Base-by-base conservation (phyloP, 2,329 filamentous ascomycete species). In the Phoma sp. region DNA sequence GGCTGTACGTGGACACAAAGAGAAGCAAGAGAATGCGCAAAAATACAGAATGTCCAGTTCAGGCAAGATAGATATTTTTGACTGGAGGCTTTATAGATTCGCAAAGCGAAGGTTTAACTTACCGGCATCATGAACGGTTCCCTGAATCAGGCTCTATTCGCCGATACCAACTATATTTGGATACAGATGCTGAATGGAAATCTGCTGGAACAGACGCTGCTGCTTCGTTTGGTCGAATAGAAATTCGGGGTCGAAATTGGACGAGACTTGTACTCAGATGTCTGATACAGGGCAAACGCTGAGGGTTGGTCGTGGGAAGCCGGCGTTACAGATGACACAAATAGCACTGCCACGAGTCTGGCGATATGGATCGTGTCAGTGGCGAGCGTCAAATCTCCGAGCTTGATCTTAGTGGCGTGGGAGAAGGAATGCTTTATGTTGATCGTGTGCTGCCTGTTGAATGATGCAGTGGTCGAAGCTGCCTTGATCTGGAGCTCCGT, bases 71-170 rank as follows among this genome's bases (percentile, higher is more conserved):
- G 18, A 18, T 18, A 18, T 1, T 18, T 18, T 18, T 18, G 18
- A 18, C 18, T 2, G 18, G 18, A 18, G 18, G 18, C 18, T 18
- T 18, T 18, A 18, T 18, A 18, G 18, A 18, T 18, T 18, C 24
- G 10, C 3, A 10, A 30, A 29, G 41, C 23, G 38, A 46, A 49
- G 13, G 18, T 13, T 22, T 44, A 27, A 51, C 69, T 68, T 70
- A 72, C 69, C 58, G 69, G 68, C 69, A 72, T 72, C 14, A 56
- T 57, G 57, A 55, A 24, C 48, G 35, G 35, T 38, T 49, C 24
- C 52, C 52, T 32, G 29, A 29, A 32, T 43, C 42, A 40, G 45
- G 49, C 38, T 38, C 48, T 51, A 48, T 23, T 37, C 39, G 27
- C 42, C 43, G 43, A 52, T 24, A 36, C 27, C 42, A 42, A 53